Base-by-base conservation (phyloP, 495 filamentous ascomycete genomes). In the Copromyces sp. region DNA sequence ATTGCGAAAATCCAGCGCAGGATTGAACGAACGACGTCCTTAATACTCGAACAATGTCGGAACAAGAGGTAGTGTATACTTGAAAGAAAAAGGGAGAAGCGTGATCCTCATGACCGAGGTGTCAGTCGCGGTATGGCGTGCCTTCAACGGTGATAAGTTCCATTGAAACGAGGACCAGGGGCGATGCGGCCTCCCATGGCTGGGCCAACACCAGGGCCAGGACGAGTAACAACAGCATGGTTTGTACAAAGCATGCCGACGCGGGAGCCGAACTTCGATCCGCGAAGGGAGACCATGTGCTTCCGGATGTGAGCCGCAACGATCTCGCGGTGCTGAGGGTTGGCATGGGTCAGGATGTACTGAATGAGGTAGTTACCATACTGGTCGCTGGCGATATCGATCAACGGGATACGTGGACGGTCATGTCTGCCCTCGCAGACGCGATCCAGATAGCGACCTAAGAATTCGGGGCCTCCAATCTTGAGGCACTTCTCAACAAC, bases 201-300 rank as follows among this genome's bases (percentile, higher is more conserved):
- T 59, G 84, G 78, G 12, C 92, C 90, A 69, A 89, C 89, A 44
- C 92, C 91, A 71, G 94, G 93, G 44, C 93, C 93, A 40, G 94
- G 93, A 65, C 94, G 92, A 74, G 92, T 97, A 42, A 91, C 86
- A 74, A 92, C 88, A 38, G 92, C 91, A 40, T 94, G 95, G 78
- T 98, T 98, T 84, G 93, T 97, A 83, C 96, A 98, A 72, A 98
- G 92, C 94, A 98, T 98, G 68, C 95, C 95, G 61, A 98, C 95
- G 69, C 95, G 93, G 72, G 95, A 98, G 72, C 95, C 95, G 81
- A 98, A 99, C 80, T 99, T 99, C 75, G 95, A 98, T 59, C 95
- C 95, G 72, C 95, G 94, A 42, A 99, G 90, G 73, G 96, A 98
- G 37, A 99, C 95, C 95, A 99, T 99, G 82, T 99, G 95, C 84